Conservation (phyloP, 768 basidiomycete species). For the Dentipellis fragilis region DNA sequence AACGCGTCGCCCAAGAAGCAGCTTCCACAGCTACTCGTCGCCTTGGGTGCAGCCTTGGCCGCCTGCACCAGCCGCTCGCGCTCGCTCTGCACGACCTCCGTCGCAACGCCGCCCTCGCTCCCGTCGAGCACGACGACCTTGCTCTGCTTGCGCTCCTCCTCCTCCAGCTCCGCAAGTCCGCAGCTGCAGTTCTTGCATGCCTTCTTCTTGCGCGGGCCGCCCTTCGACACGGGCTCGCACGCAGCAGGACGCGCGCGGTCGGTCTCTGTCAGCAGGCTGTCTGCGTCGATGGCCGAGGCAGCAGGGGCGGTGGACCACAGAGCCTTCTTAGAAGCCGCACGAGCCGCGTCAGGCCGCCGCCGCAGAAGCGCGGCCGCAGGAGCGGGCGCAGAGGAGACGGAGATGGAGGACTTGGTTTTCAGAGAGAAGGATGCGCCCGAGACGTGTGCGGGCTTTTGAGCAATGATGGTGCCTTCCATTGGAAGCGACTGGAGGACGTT, state of each 20-base stretch:
- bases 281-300: slow-evolving; percentile 71
- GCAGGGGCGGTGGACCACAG: slow-evolving; percentile 77
- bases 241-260: slow-evolving; percentile 74
- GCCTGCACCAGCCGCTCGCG: slow-evolving; percentile 56
- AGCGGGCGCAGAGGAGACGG: slow-evolving; percentile 1
- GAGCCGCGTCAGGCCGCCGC: slow-evolving; percentile 25
- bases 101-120: slow-evolving; percentile 44
- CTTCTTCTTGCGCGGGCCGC: slow-evolving; percentile 62
- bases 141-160: slow-evolving; percentile 51
- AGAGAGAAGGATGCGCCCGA: slow-evolving; percentile 31
- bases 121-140: slow-evolving; percentile 67
- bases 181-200: slow-evolving; percentile 97
- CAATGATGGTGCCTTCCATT: slow-evolving; percentile 38
- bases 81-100: slow-evolving; percentile 48
- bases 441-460: slow-evolving; percentile 57
- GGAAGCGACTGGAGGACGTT: slow-evolving; percentile 35
- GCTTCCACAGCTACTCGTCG: slow-evolving; percentile 93
- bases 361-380: slow-evolving; percentile 26
- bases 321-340: slow-evolving; percentile 70
- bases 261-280: slow-evolving; percentile 71
- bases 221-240: slow-evolving; percentile 52
- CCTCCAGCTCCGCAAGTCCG: slow-evolving; percentile 90
- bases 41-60: slow-evolving; percentile 68
- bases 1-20: slow-evolving; percentile 99
- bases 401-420: slow-evolving; percentile 20